Percentiles rank a stretch among this genome's conserved stretches.
phyloP scores from a whole-genome alignment of 768 basidiomycete genomes.

The Suillus decipiens region DNA sequence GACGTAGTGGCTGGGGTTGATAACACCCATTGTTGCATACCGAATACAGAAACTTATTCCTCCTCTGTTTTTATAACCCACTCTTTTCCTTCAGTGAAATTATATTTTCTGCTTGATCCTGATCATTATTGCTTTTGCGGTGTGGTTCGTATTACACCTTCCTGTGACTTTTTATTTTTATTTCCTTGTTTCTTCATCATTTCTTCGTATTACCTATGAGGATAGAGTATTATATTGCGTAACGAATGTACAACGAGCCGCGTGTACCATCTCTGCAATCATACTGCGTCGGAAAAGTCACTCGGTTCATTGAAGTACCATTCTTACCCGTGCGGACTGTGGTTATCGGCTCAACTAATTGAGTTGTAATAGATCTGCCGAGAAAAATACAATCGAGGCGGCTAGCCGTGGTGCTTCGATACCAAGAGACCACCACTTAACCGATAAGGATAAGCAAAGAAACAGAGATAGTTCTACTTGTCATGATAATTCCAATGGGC shows the following conservation, averaged over 20 bases:
- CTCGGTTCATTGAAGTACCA: neutral
- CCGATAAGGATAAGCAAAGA: neutral
- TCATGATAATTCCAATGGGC: neutral
- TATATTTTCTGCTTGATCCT: constrained; percentile 16
- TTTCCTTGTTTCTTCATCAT: constrained; percentile 7
- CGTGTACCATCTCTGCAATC: constrained; percentile 6
- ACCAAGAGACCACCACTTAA: neutral
- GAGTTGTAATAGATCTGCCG: too few species aligned
- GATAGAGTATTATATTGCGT: constrained; percentile 10
- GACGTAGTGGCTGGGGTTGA: constrained; percentile 38
- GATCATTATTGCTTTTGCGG: constrained; percentile 37
- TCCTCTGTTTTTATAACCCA: constrained; percentile 1
- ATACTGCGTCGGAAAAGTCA: neutral
- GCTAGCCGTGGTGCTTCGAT: neutral
- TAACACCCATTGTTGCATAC: constrained; percentile 12
- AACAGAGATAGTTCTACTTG: neutral
- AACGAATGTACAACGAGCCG: constrained; percentile 14
- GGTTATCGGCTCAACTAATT: neutral
- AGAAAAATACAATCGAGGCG: too few species aligned
- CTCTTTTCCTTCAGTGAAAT: neutral
- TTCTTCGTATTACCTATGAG: neutral
- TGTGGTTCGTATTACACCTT: constrained; percentile 1
- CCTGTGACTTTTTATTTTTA: constrained; percentile 8
- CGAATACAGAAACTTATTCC: constrained; percentile 8
- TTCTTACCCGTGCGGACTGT: neutral